phyloP scores from a whole-genome alignment of 2,329 filamentous ascomycete genomes.

The Aspergillus transmontanensis region DNA sequence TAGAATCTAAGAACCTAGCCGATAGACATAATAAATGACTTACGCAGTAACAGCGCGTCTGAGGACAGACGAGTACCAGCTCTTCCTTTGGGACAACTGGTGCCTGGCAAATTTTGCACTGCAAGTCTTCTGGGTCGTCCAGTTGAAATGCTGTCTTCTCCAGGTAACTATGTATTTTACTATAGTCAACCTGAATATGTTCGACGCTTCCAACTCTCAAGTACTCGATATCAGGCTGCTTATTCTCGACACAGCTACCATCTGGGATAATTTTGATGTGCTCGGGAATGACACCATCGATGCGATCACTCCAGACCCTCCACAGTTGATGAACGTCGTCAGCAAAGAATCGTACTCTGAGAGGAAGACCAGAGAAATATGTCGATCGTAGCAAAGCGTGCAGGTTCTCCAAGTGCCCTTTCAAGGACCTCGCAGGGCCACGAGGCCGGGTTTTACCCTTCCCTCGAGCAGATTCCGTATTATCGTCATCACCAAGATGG shows the following conservation, averaged over 20 bases:
- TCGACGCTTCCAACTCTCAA: constrained; percentile 42
- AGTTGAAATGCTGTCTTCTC: constrained; percentile 54
- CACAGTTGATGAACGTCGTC: constrained; percentile 70
- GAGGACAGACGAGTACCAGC: constrained; percentile 56
- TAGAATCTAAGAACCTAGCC: constrained; percentile 50
- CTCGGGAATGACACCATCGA: constrained; percentile 50
- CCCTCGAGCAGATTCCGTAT: constrained; percentile 43
- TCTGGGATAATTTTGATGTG: constrained; percentile 62
- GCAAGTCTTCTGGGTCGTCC: constrained; percentile 34
- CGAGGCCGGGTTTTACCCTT: constrained; percentile 34
- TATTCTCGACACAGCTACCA: constrained; percentile 24
- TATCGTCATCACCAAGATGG: constrained; percentile 70
- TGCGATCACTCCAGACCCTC: constrained; percentile 59
- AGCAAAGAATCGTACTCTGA: constrained; percentile 77
- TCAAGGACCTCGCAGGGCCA: constrained; percentile 62
- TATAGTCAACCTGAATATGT: constrained; percentile 57
- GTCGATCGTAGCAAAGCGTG: constrained; percentile 76
- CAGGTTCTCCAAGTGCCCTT: constrained; percentile 74
- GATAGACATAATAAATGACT: constrained; percentile 63
- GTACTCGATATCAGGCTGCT: constrained; percentile 17
- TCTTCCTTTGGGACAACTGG: constrained; percentile 40
- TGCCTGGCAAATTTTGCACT: constrained; percentile 55
- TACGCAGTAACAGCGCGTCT: constrained; percentile 48
- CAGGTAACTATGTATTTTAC: constrained; percentile 51
- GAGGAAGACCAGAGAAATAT: constrained; percentile 81